phyloP scores from a whole-genome alignment of 768 basidiomycete genomes.

The Suillus weaverae region DNA sequence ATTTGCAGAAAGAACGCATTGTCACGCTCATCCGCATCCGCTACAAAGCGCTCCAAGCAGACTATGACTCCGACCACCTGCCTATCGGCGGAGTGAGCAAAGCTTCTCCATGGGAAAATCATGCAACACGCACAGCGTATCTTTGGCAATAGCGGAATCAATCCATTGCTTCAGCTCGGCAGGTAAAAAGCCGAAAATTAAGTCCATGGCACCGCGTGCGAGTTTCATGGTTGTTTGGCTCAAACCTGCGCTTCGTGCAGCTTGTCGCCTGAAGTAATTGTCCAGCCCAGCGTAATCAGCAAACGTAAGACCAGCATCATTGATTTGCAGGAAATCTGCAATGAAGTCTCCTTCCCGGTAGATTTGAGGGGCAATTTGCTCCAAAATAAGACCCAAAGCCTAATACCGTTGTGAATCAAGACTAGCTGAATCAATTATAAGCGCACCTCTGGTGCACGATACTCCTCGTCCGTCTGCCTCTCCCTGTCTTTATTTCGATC shows the following conservation, averaged over 20 bases:
- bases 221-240: constrained; percentile 73
- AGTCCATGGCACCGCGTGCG: constrained; percentile 85
- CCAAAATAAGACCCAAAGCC: constrained; percentile 74
- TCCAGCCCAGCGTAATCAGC: constrained; percentile 95
- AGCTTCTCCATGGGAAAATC: constrained; percentile 3
- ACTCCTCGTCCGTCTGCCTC: constrained; percentile 54
- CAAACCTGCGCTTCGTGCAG: constrained; percentile 68
- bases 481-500: constrained; percentile 50
- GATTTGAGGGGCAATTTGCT: constrained; percentile 74
- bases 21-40: constrained; percentile 77
- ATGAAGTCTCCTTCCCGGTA: constrained; percentile 87
- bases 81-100: constrained; percentile 41
- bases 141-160: constrained; percentile 72
- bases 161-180: constrained; percentile 83
- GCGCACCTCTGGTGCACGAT: constrained; percentile 70
- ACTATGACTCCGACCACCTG: constrained; percentile 84
- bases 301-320: constrained; percentile 84
- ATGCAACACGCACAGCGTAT: constrained; percentile 60
- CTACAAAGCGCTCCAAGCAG: constrained; percentile 72
- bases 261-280: constrained; percentile 91
- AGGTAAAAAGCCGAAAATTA: constrained; percentile 92
- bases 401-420: constrained; percentile 31
- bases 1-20: constrained; percentile 72
- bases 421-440: background rate
- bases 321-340: constrained; percentile 89